Conservation (phyloP, 352 stramenopile species). For the Phytophthora colocasiae region DNA sequence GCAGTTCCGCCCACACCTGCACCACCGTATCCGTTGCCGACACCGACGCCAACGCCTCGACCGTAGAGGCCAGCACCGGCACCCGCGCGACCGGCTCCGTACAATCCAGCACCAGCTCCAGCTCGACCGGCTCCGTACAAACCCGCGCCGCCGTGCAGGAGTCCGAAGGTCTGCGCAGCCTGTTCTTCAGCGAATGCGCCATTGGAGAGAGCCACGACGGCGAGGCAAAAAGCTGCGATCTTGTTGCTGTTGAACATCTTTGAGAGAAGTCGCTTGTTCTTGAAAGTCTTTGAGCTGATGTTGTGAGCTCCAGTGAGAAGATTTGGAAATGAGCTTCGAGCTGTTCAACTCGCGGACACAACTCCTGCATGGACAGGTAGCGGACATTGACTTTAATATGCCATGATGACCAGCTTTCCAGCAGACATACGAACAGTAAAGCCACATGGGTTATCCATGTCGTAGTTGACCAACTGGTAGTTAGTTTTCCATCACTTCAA, state of each 20-base stretch:
- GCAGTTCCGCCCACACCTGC: not conserved
- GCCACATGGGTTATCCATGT: no score
- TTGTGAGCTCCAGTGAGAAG: conserved; percentile 11
- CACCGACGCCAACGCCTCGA: not conserved
- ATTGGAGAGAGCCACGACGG: conserved; percentile 5
- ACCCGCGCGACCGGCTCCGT: not conserved
- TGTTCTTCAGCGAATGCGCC: conserved; percentile 9
- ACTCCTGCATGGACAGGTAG: no score
- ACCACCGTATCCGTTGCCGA: not conserved
- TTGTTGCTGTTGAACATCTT: conserved; percentile 23
- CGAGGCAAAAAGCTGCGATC: conserved; percentile 21
- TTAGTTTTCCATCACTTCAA: no score
- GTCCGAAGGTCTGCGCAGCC: conserved; percentile 24
- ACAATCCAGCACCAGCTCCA: not conserved
- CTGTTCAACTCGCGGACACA: not conserved
- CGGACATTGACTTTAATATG: no score
- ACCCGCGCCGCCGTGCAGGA: not conserved
- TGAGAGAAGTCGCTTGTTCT: conserved; percentile 2
- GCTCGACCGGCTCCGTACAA: conserved; percentile 2
- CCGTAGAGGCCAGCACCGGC: not conserved
- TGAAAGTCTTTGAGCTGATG: not conserved
- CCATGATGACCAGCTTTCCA: no score
- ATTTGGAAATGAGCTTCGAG: conserved; percentile 15
- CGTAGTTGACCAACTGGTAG: no score
- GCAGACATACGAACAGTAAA: no score